phyloP scores from a whole-genome alignment of 208 protist genomes.

The Trypanosoma avium region DNA sequence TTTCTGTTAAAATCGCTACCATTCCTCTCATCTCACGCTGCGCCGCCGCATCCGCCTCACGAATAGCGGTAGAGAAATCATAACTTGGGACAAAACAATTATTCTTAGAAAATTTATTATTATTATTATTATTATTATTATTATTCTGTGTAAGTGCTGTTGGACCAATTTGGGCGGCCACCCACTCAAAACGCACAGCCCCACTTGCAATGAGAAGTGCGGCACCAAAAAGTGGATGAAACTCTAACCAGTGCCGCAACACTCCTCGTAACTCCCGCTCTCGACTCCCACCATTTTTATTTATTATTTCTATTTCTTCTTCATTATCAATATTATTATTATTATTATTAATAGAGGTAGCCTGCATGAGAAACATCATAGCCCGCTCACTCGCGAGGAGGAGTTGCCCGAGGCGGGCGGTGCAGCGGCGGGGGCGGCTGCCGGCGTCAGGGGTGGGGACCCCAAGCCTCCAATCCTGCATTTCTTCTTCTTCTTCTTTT shows the following conservation, averaged over 20 bases:
- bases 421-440: too few species aligned
- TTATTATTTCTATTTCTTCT: neutral
- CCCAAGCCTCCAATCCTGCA: too few species aligned
- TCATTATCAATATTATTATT: neutral
- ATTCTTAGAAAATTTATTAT: slow-evolving; percentile 7
- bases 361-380: slow-evolving; percentile 19
- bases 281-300: neutral
- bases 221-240: slow-evolving; percentile 42
- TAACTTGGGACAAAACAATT: neutral
- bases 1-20: slow-evolving; percentile 5
- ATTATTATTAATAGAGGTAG: neutral
- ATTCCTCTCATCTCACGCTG: slow-evolving; percentile 12
- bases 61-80: too few species aligned
- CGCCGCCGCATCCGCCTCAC: slow-evolving; percentile 8
- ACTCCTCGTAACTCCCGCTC: neutral
- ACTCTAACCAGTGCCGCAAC: slow-evolving; percentile 22
- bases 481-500: too few species aligned
- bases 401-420: too few species aligned
- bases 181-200: slow-evolving; percentile 31
- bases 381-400: slow-evolving; percentile 22
- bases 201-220: slow-evolving; percentile 34
- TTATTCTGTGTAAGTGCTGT: neutral
- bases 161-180: slow-evolving; percentile 21
- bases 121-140: slow-evolving; percentile 19
- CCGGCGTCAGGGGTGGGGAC: too few species aligned